Percentiles rank a stretch among this genome's conserved stretches.
These are phyloP conservation scores for Lachancea nothofagi DNA, from an alignment of 805 yeast species.

Conservation along the genomic window DNA sequence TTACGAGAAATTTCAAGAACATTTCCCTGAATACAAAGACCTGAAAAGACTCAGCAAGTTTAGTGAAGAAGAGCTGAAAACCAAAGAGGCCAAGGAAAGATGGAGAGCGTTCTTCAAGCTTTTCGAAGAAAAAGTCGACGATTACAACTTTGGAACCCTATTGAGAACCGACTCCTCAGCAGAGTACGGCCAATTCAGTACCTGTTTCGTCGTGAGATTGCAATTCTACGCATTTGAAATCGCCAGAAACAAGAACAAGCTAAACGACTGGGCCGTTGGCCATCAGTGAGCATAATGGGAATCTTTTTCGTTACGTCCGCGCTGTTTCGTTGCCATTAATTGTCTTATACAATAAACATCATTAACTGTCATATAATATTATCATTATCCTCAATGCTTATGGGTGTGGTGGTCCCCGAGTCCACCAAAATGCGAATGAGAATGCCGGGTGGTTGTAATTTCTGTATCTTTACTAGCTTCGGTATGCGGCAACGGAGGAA, in stretches of 20 bases:
- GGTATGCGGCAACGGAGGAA: constrained; percentile 6
- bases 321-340: neutral
- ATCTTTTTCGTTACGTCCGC: neutral
- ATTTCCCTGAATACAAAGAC: constrained; percentile 84
- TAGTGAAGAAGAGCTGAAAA: constrained; percentile 77
- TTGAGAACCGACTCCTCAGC: constrained; percentile 65
- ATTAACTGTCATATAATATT: constrained; percentile 5
- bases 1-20: constrained; percentile 50
- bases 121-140: constrained; percentile 77
- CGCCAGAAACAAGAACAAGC: constrained; percentile 82
- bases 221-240: constrained; percentile 95
- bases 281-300: constrained; percentile 16
- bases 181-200: constrained; percentile 77
- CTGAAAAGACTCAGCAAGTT: constrained; percentile 52
- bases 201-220: constrained; percentile 86
- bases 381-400: constrained; percentile 13
- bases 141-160: constrained; percentile 92
- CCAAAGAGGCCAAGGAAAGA: constrained; percentile 68
- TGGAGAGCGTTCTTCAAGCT: constrained; percentile 86
- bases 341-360: neutral
- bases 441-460: constrained; percentile 15
- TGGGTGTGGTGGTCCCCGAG: constrained; percentile 19
- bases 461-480: constrained; percentile 2
- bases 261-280: constrained; percentile 80
- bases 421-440: constrained; percentile 19